Percentiles rank a stretch among this genome's conserved stretches.
Evolutionary conservation across 148 eudicot genomes (phyloP).

Genomic region (Rhododendron mucronatum): DNA sequence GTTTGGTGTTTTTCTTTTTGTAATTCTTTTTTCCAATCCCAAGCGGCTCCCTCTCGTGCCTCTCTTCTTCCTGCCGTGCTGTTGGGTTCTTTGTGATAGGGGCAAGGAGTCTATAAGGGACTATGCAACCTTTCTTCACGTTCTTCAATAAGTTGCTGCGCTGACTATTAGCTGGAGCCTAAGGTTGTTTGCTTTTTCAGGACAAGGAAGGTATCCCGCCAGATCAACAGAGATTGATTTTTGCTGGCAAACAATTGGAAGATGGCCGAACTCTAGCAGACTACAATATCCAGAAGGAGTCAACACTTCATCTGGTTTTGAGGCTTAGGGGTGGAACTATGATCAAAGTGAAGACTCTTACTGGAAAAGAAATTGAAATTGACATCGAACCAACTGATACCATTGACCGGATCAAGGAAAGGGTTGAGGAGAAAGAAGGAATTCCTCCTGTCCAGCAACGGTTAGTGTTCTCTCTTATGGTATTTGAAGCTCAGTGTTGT

Average conservation of each 20-base stretch:
- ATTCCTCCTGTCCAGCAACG: slow-evolving; percentile 62
- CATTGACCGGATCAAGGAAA: slow-evolving; percentile 54
- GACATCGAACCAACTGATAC: slow-evolving; percentile 68
- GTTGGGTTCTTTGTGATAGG: neutral
- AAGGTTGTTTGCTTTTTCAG: slow-evolving; percentile 9
- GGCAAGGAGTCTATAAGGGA: neutral
- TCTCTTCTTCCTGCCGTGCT: neutral
- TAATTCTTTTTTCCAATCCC: neutral
- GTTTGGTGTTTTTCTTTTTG: neutral
- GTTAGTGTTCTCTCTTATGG: slow-evolving; percentile 6
- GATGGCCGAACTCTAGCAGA: slow-evolving; percentile 43
- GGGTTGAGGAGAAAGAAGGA: slow-evolving; percentile 64
- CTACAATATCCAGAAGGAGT: slow-evolving; percentile 40
- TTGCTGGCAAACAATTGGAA: slow-evolving; percentile 40
- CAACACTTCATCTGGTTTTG: slow-evolving; percentile 37
- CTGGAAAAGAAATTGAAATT: slow-evolving; percentile 56
- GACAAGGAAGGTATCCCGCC: slow-evolving; percentile 40
- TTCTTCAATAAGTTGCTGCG: neutral
- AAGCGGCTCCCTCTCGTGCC: neutral
- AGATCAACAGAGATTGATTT: slow-evolving; percentile 39
- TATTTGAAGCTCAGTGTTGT: neutral
- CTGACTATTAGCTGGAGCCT: neutral
- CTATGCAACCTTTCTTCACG: neutral
- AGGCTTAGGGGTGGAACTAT: slow-evolving; percentile 54
- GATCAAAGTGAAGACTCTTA: slow-evolving; percentile 62